phyloP scores from a whole-genome alignment of 129 eudicot genomes.

The Flaveria linearis region DNA sequence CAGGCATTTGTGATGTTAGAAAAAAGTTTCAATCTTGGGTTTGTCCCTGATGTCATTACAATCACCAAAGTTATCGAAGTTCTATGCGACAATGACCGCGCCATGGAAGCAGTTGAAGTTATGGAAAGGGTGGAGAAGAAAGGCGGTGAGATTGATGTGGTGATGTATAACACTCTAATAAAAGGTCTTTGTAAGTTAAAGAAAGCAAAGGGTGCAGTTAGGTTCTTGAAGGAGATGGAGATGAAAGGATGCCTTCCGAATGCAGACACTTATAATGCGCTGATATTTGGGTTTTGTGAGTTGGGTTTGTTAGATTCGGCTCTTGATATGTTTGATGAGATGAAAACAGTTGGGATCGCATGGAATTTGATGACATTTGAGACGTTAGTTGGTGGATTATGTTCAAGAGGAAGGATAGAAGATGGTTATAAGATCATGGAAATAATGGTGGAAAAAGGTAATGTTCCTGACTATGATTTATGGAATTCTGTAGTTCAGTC shows the following conservation, averaged over 20 bases:
- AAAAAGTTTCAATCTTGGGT: constrained; percentile 62
- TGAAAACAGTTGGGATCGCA: constrained; percentile 56
- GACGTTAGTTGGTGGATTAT: constrained; percentile 63
- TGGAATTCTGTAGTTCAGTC: constrained; percentile 57
- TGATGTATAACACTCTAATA: constrained; percentile 73
- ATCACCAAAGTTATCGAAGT: constrained; percentile 61
- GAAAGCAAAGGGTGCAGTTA: constrained; percentile 59
- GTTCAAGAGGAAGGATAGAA: constrained; percentile 59
- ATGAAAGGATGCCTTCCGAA: constrained; percentile 77
- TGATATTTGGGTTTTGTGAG: constrained; percentile 74
- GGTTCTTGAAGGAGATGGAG: constrained; percentile 79
- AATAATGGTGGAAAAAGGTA: constrained; percentile 60
- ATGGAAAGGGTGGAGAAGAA: constrained; percentile 62
- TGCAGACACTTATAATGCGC: constrained; percentile 60
- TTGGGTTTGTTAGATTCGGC: constrained; percentile 54
- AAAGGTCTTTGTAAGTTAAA: constrained; percentile 68
- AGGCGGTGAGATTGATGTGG: constrained; percentile 73
- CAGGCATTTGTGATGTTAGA: constrained; percentile 90
- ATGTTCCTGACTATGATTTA: constrained; percentile 41
- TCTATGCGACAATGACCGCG: constrained; percentile 61
- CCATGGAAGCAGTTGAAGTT: constrained; percentile 70
- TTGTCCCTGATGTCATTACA: constrained; percentile 72
- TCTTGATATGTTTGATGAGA: constrained; percentile 69
- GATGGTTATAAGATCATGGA: constrained; percentile 71
- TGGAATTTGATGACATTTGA: constrained; percentile 63